phyloP scores from a whole-genome alignment of 768 basidiomycete genomes.

The Lactarius vividus region DNA sequence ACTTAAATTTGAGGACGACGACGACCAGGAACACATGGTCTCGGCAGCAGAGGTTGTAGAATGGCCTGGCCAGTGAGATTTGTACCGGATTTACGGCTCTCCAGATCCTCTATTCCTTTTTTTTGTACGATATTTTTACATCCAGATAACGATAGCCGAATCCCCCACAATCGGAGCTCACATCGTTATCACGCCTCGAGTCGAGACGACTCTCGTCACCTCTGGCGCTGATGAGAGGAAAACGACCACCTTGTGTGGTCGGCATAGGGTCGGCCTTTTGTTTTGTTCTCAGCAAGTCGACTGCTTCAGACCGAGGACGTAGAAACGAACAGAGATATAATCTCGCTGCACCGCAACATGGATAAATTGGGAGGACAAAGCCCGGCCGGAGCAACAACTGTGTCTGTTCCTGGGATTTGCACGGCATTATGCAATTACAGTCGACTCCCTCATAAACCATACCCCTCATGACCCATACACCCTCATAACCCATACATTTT shows the following conservation, averaged over 20 bases:
- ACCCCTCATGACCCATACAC: too few relatives aligned
- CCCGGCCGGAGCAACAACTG: slow-evolving; percentile 11
- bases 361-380: slow-evolving; percentile 16
- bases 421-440: neutral
- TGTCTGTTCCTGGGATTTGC: neutral
- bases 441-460: too few relatives aligned
- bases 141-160: slow-evolving; percentile 13
- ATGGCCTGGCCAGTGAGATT: slow-evolving; percentile 51
- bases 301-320: neutral
- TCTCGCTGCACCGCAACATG: neutral
- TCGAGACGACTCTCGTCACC: neutral
- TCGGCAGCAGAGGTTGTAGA: slow-evolving; percentile 81
- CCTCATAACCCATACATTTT: too few relatives aligned
- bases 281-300: neutral
- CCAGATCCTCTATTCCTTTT: neutral
- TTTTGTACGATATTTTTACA: slow-evolving; percentile 4
- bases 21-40: slow-evolving; percentile 76
- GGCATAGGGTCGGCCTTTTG: neutral
- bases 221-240: neutral
- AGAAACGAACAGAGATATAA: neutral
- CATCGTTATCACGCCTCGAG: neutral
- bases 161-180: neutral
- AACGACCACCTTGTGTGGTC: neutral
- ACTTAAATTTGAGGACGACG: slow-evolving; percentile 87
- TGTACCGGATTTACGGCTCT: slow-evolving; percentile 1